These are phyloP conservation scores for Diacronema lutheri DNA, from an alignment of 78 protist species.

Conservation along the genomic window DNA sequence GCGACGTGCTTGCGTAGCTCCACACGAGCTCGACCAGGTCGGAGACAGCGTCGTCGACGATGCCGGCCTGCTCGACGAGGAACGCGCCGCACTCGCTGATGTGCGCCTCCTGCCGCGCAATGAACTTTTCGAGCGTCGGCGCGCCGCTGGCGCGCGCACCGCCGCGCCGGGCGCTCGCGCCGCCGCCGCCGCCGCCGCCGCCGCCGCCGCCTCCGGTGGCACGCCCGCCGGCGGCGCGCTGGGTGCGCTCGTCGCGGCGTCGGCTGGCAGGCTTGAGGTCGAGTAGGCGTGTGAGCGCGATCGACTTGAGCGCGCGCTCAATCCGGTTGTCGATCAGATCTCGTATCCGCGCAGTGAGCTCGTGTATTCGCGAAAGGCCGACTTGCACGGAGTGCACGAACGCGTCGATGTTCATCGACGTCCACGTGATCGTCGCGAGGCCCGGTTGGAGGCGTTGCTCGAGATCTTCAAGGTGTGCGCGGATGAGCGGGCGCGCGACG, in stretches of 20 bases:
- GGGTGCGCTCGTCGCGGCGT: no score
- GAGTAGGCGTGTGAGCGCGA: constrained; percentile 33
- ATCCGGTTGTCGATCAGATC: constrained; percentile 61
- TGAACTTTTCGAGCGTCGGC: constrained; percentile 53
- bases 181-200: no score
- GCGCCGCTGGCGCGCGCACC: no score
- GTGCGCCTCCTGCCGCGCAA: constrained; percentile 9
- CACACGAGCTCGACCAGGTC: constrained; percentile 40
- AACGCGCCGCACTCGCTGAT: not conserved
- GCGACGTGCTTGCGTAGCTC: not conserved
- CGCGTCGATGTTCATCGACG: constrained; percentile 67
- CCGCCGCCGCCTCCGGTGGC: no score
- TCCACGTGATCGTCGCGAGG: constrained; percentile 66
- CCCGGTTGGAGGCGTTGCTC: constrained; percentile 65
- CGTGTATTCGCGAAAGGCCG: constrained; percentile 33
- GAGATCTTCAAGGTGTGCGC: constrained; percentile 33
- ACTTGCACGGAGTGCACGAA: constrained; percentile 47
- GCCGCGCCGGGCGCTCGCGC: no score
- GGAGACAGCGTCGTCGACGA: constrained; percentile 45
- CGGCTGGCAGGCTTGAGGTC: constrained; percentile 45
- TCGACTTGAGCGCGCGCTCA: constrained; percentile 33
- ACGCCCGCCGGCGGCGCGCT: no score
- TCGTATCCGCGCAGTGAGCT: constrained; percentile 18
- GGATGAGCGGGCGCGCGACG: constrained; percentile 15
- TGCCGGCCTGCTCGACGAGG: constrained; percentile 39